Conservation (phyloP, 2,329 filamentous ascomycete species). For the Fusarium staphyleae region DNA sequence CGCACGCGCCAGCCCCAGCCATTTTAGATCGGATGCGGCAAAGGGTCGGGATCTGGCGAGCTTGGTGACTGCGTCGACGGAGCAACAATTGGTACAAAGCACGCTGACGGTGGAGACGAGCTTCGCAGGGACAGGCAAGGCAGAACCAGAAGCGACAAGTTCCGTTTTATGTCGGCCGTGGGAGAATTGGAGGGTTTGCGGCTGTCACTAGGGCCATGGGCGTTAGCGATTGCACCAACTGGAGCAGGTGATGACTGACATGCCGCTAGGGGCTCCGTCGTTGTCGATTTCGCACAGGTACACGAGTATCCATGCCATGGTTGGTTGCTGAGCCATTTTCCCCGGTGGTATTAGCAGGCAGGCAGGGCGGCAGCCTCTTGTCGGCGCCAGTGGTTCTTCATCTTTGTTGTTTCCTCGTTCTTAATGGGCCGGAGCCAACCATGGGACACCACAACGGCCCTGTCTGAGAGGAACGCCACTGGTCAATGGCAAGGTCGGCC, state of each 20-base stretch:
- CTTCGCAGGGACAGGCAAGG: slow-evolving; percentile 26
- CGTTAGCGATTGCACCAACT: slow-evolving; percentile 32
- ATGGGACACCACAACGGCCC: slow-evolving; percentile 31
- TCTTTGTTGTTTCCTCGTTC: slow-evolving; percentile 29
- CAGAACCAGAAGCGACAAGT: slow-evolving; percentile 20
- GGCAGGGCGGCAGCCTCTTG: slow-evolving; percentile 25
- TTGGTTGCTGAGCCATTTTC: slow-evolving; percentile 41
- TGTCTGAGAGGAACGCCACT: slow-evolving; percentile 31
- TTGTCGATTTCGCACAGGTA: slow-evolving; percentile 33
- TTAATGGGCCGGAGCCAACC: slow-evolving; percentile 26
- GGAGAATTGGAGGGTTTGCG: slow-evolving; percentile 34
- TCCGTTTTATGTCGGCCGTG: slow-evolving; percentile 23
- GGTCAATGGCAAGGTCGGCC: slow-evolving; percentile 23
- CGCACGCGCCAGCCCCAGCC: slow-evolving; percentile 36
- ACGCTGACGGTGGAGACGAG: slow-evolving; percentile 34
- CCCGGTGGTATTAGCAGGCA: slow-evolving; percentile 19
- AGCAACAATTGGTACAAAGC: slow-evolving; percentile 37
- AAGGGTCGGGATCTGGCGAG: slow-evolving; percentile 40
- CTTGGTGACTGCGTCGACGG: slow-evolving; percentile 37
- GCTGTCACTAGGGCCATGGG: slow-evolving; percentile 32
- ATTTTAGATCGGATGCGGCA: slow-evolving; percentile 39
- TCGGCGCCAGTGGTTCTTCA: slow-evolving; percentile 19
- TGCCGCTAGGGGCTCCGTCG: slow-evolving; percentile 35
- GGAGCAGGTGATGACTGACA: slow-evolving; percentile 37
- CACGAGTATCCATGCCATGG: slow-evolving; percentile 9